These are phyloP conservation scores for Schoenoplectus triqueter DNA, from an alignment of 202 grass and related monocot species.

Conservation along the genomic window DNA sequence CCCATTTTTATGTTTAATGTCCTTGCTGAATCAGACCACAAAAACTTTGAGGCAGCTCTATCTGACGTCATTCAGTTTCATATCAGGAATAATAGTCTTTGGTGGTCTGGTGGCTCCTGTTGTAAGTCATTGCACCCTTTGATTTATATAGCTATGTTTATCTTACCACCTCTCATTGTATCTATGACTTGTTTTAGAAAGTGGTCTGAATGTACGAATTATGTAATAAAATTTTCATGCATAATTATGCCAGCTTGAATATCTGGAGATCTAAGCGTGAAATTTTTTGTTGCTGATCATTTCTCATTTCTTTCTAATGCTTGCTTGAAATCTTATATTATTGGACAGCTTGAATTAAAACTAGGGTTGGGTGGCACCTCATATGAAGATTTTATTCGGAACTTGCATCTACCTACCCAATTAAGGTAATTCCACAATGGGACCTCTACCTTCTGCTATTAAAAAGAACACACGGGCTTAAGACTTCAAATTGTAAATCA, in stretches of 20 bases:
- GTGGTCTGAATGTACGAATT: background rate
- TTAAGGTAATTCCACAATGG: conserved; percentile 58
- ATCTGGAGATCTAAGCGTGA: background rate
- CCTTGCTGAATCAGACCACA: conserved; percentile 59
- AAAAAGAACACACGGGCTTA: background rate
- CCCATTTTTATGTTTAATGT: conserved; percentile 8
- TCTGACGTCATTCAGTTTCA: conserved; percentile 76
- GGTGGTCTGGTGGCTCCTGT: conserved; percentile 80
- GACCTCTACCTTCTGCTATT: background rate
- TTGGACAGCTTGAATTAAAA: conserved; percentile 85
- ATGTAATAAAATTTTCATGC: background rate
- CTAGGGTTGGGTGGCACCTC: conserved; percentile 88
- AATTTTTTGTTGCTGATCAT: background rate
- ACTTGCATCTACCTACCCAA: conserved; percentile 79
- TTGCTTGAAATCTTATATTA: conserved; percentile 15
- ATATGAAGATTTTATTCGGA: conserved; percentile 95
- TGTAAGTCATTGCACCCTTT: conserved; percentile 54
- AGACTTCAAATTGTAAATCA: background rate
- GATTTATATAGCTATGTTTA: conserved; percentile 37
- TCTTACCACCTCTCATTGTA: conserved; percentile 29
- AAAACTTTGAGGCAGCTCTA: conserved; percentile 98
- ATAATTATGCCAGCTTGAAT: background rate
- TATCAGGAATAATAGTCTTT: conserved; percentile 90
- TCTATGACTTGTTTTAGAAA: background rate
- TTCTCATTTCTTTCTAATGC: conserved; percentile 16